Evolutionary conservation across 1,284 basidiomycete genomes (phyloP).

Genomic region (Rhodofomes roseus): DNA sequence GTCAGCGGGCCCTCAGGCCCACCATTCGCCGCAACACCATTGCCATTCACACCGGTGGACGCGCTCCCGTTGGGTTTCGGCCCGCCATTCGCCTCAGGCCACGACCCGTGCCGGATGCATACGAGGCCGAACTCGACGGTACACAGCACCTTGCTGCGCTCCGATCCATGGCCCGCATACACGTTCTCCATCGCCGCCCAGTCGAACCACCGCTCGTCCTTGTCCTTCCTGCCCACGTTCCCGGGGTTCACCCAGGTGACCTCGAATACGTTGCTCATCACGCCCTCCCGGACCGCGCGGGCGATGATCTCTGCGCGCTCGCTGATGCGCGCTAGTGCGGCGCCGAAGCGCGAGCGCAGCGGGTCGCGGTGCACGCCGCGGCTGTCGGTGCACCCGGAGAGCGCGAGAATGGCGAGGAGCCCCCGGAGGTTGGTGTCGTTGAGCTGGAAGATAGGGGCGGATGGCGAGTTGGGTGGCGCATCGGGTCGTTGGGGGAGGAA

Average conservation of each 20-base stretch:
- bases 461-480: slow-evolving; percentile 12
- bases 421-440: slow-evolving; percentile 29
- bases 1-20: slow-evolving; percentile 16
- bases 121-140: slow-evolving; percentile 34
- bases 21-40: slow-evolving; percentile 4
- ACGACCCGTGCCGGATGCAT: slow-evolving; percentile 20
- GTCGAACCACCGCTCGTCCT: slow-evolving; percentile 26
- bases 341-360: slow-evolving; percentile 27
- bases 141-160: slow-evolving; percentile 29
- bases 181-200: slow-evolving; percentile 31
- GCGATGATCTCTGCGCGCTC: slow-evolving; percentile 30
- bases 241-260: slow-evolving; percentile 21
- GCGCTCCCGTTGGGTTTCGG: slow-evolving; percentile 4
- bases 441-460: slow-evolving; percentile 13
- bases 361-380: slow-evolving; percentile 28
- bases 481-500: slow-evolving; percentile 21
- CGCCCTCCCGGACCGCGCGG: slow-evolving; percentile 28
- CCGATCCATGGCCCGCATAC: slow-evolving; percentile 28
- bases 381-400: slow-evolving; percentile 31
- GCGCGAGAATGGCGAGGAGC: slow-evolving; percentile 30
- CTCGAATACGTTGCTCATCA: slow-evolving; percentile 34
- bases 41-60: not conserved
- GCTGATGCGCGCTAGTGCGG: slow-evolving; percentile 24
- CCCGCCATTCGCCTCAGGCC: slow-evolving; percentile 1
- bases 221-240: slow-evolving; percentile 13